Base-by-base conservation (phyloP, 257 asterid genomes). In the Misopates orontium region DNA sequence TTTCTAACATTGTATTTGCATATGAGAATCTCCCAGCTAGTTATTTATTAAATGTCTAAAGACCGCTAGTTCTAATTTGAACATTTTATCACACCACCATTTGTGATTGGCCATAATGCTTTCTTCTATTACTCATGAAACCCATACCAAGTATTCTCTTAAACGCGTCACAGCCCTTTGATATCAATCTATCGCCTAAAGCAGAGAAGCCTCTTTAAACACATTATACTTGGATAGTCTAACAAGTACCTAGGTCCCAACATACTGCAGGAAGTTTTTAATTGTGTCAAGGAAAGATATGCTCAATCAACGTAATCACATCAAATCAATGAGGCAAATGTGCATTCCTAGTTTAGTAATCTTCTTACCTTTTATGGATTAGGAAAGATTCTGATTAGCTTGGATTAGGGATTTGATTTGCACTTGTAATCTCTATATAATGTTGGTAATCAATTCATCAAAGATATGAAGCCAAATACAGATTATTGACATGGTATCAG, bases 151-250 rank as follows among this genome's bases (percentile, higher is more conserved):
- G 19, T 28, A 18, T 50, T 15, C 58, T 31, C 28, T 16, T 57
- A 4, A 57, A n/a, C 19, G 18, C 19, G 51, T 45, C 6, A 45
- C 51, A 13, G 4, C 17, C 51, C 2, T 13, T 0, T 45, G 51
- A 13, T n/a, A 45, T 13, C 51, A 45, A 14, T 13, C 15, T 52
- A 20, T 42, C 23, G n/a, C 18, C 23, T 11, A 47, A 42, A 56
- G 0, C 41, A 41, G 60, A 24, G 36, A 13, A 32, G 63, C 62
- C 40, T 13, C 22, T 39, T 12, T 20, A 10, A 22, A 18, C 25
- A 62, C 15, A 47, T 70, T n/a, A 14, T 28, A 47, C 60, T 31
- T 25, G 22, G 19, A 47, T 44, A 57, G 66, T 68, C 28, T 25
- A 32, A 31, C 16, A 32, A 56, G 10, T 23, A 31, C 10, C 31